Conservation (phyloP, 805 yeast genomes). For the Cyberlindnera mississippiensis region DNA sequence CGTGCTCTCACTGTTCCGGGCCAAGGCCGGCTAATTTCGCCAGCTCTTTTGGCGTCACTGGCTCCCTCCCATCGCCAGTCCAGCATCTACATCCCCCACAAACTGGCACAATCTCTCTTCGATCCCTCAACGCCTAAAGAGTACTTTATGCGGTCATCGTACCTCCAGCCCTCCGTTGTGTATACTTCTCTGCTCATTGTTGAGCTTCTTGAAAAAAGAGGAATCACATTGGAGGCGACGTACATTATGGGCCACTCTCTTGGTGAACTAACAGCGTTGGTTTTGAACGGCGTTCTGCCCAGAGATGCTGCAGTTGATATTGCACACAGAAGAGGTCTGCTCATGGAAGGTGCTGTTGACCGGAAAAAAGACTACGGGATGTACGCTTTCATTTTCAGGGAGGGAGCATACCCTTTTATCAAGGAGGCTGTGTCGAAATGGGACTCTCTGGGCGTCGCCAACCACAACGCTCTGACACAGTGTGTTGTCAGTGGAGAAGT, state of each 20-base stretch:
- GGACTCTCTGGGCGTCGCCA: conserved; percentile 34
- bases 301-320: conserved; percentile 16
- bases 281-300: conserved; percentile 30
- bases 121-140: conserved; percentile 8
- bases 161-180: conserved; percentile 28
- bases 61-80: conserved; percentile 11
- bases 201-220: conserved; percentile 23
- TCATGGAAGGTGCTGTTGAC: conserved; percentile 33
- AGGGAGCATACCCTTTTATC: conserved; percentile 1
- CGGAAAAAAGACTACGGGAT: conserved; percentile 30
- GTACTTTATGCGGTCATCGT: conserved; percentile 28
- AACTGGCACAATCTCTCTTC: conserved; percentile 12
- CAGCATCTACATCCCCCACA: conserved; percentile 10
- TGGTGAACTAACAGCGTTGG: conserved; percentile 40
- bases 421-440: conserved; percentile 7
- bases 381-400: conserved; percentile 33
- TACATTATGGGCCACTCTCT: conserved; percentile 41
- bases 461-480: conserved; percentile 38
- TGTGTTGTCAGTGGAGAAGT: conserved; percentile 39
- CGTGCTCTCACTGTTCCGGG: conserved; percentile 24
- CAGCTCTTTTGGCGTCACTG: conserved; percentile 9
- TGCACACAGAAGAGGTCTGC: conserved; percentile 34
- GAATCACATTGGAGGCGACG: conserved; percentile 17
- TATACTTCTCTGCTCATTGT: conserved; percentile 24
- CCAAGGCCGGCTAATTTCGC: conserved; percentile 22